A percentile compares a stretch with the other conserved stretches of the same genome.
Conservation (phyloP, 176 grass and related monocot species). For the Stipa capillata region DNA sequence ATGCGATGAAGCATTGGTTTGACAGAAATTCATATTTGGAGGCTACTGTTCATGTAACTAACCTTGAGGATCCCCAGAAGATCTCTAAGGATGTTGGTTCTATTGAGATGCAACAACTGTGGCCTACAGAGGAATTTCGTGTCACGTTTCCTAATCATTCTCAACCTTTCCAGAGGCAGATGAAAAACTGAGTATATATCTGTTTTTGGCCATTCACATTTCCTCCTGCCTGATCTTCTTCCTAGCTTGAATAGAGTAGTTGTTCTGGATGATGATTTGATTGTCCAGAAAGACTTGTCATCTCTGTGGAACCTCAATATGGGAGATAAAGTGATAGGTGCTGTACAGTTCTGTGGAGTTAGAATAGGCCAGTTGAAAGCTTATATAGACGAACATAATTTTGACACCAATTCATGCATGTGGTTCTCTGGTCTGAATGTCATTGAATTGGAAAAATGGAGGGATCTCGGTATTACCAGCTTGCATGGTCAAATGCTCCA, state of each 20-base stretch:
- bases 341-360: slow-evolving; percentile 55
- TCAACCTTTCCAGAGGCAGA: slow-evolving; percentile 23
- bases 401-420: slow-evolving; percentile 42
- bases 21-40: slow-evolving; percentile 63
- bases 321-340: slow-evolving; percentile 53
- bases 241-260: slow-evolving; percentile 52
- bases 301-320: slow-evolving; percentile 63
- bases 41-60: slow-evolving; percentile 45
- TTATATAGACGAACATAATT: slow-evolving; percentile 34
- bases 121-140: slow-evolving; percentile 69
- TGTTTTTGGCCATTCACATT: slow-evolving; percentile 76
- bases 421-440: slow-evolving; percentile 80
- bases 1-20: slow-evolving; percentile 79
- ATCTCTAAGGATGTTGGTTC: slow-evolving; percentile 9
- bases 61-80: slow-evolving; percentile 50
- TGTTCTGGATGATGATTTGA: slow-evolving; percentile 79
- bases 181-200: slow-evolving; percentile 80
- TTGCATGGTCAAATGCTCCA: slow-evolving; percentile 26
- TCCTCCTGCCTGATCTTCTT: slow-evolving; percentile 79
- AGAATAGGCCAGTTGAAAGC: slow-evolving; percentile 47
- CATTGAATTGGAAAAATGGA: slow-evolving; percentile 80
- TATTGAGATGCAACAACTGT: slow-evolving; percentile 33
- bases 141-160: slow-evolving; percentile 38
- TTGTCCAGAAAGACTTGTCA: slow-evolving; percentile 77
- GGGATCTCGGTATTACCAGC: slow-evolving; percentile 37